A percentile compares a stretch with the other conserved stretches of the same genome.
phyloP scores from a whole-genome alignment of 2,329 filamentous ascomycete genomes.

The Tolypocladium amazonense region DNA sequence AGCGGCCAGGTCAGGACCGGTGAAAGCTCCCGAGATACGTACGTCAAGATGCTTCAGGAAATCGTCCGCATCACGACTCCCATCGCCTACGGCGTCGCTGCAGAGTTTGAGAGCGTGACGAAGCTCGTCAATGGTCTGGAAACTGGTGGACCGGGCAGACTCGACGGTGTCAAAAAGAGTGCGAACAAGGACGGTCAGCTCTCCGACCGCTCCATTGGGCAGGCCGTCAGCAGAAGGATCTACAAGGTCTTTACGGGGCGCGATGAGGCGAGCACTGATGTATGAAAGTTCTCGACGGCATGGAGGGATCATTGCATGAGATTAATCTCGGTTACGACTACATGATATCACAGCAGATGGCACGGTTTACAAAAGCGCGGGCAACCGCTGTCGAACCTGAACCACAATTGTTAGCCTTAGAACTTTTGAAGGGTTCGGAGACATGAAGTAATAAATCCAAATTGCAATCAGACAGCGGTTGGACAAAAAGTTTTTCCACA shows the following conservation, averaged over 20 bases:
- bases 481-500: slow-evolving; percentile 64
- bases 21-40: slow-evolving; percentile 55
- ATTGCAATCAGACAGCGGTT: slow-evolving; percentile 68
- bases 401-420: neutral
- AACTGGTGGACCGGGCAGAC: slow-evolving; percentile 42
- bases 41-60: slow-evolving; percentile 66
- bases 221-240: slow-evolving; percentile 46
- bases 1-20: slow-evolving; percentile 64
- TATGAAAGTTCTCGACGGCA: slow-evolving; percentile 18
- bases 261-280: slow-evolving; percentile 45
- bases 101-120: slow-evolving; percentile 47
- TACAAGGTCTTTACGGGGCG: slow-evolving; percentile 48
- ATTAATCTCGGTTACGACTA: neutral
- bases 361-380: neutral
- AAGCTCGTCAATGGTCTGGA: slow-evolving; percentile 50
- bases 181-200: slow-evolving; percentile 46
- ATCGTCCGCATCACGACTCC: slow-evolving; percentile 60
- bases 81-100: slow-evolving; percentile 58
- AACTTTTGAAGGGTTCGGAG: neutral
- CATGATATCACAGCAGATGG: neutral
- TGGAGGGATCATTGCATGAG: neutral
- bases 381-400: neutral
- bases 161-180: slow-evolving; percentile 51
- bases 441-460: neutral
- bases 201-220: slow-evolving; percentile 45